Conservation (phyloP, 2,329 filamentous ascomycete species). For the Alternaria solani region DNA sequence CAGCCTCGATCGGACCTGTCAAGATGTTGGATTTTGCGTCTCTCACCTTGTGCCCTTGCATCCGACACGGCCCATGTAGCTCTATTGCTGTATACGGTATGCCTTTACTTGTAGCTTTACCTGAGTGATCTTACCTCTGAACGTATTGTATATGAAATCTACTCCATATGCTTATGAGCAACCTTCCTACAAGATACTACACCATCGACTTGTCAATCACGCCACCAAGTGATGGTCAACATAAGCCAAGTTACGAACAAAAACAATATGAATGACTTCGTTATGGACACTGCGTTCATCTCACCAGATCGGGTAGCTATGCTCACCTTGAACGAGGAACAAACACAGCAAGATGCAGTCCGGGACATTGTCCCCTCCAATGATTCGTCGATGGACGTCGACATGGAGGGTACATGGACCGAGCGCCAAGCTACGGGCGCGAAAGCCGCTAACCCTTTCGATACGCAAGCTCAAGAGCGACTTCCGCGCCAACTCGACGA, state of each 20-base stretch:
- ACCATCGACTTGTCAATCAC: neutral
- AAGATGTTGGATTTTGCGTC: neutral
- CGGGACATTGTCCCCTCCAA: neutral
- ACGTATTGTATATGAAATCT: rapidly evolving
- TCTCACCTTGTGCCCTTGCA: neutral
- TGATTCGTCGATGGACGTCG: constrained; percentile 9
- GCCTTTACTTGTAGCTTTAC: neutral
- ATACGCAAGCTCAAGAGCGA: constrained; percentile 19
- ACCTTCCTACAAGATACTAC: neutral
- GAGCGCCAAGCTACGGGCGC: constrained; percentile 21
- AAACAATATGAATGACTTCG: neutral
- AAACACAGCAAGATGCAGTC: neutral
- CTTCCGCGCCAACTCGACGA: constrained; percentile 26
- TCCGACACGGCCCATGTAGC: neutral
- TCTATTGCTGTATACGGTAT: neutral
- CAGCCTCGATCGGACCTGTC: too few relatives aligned
- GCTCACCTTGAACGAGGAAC: neutral
- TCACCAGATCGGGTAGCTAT: neutral
- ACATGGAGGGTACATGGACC: constrained; percentile 5
- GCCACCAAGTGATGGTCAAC: neutral
- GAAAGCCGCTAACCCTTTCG: constrained; percentile 24
- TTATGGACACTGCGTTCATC: neutral
- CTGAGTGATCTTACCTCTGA: neutral
- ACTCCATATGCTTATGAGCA: neutral
- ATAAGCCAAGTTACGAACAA: neutral